These are phyloP conservation scores for Eucalyptus decipiens DNA, from an alignment of 345 rosid genomes.

Conservation along the genomic window DNA sequence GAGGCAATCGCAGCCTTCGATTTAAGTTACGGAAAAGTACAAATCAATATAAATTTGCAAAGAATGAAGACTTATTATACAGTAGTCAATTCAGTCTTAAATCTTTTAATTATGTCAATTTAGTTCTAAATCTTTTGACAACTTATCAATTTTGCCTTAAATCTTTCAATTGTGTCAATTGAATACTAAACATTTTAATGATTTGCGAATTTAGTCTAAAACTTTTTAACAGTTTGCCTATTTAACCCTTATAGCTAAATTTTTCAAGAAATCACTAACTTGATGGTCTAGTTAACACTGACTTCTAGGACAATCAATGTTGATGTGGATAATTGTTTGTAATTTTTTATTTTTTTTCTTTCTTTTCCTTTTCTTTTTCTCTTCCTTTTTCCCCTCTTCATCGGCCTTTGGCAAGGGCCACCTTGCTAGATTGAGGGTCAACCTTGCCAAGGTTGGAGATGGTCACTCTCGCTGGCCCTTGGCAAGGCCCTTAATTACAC, in stretches of 20 bases:
- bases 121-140: no score
- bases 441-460: background rate
- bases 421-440: background rate
- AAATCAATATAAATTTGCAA: no score
- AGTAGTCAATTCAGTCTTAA: fast-evolving
- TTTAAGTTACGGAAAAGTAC: no score
- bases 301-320: fast-evolving
- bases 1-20: no score
- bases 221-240: no score
- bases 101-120: no score
- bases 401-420: background rate
- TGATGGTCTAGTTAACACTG: fast-evolving
- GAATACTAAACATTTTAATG: no score
- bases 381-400: background rate
- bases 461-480: background rate
- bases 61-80: no score
- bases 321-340: fast-evolving
- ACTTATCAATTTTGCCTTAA: fast-evolving
- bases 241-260: no score
- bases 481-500: background rate
- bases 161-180: no score
- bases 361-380: no score
- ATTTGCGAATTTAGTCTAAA: background rate
- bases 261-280: no score
- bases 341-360: background rate